phyloP scores from a whole-genome alignment of 1,284 basidiomycete genomes.

The Trichosporon ovoides region DNA sequence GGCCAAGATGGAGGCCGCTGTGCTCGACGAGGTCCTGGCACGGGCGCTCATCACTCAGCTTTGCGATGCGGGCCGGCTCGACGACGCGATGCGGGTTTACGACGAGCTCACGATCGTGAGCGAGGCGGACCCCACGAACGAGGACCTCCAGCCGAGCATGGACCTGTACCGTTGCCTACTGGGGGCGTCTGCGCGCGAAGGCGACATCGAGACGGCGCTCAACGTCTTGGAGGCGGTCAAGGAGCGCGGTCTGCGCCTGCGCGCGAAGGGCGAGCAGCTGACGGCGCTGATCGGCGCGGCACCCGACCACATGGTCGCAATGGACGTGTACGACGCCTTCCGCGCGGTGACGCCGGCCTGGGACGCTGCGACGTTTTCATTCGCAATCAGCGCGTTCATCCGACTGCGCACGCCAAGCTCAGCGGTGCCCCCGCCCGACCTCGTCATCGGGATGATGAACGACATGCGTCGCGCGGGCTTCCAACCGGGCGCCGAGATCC shows the following conservation, averaged over 20 bases:
- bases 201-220: not conserved
- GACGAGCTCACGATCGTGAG: constrained; percentile 11
- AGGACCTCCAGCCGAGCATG: constrained; percentile 29
- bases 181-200: constrained; percentile 20
- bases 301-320: constrained; percentile 56
- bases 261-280: not conserved
- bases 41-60: constrained; percentile 25
- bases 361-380: not conserved
- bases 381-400: constrained; percentile 57
- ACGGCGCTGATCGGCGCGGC: constrained; percentile 54
- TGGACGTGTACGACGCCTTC: constrained; percentile 1
- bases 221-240: not conserved
- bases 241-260: not conserved
- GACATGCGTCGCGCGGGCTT: constrained; percentile 73
- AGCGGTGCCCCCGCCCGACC: constrained; percentile 56
- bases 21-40: constrained; percentile 16
- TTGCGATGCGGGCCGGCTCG: constrained; percentile 10
- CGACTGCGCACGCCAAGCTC: constrained; percentile 53
- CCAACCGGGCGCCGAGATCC: constrained; percentile 58
- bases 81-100: constrained; percentile 21
- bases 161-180: constrained; percentile 56
- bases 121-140: constrained; percentile 8
- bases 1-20: constrained; percentile 3
- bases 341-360: not conserved
- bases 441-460: constrained; percentile 70